Percentiles rank a stretch among this genome's conserved stretches.
These are phyloP conservation scores for Eragrostis nindensis DNA, from an alignment of 176 grass and related monocot species.

Conservation along the genomic window DNA sequence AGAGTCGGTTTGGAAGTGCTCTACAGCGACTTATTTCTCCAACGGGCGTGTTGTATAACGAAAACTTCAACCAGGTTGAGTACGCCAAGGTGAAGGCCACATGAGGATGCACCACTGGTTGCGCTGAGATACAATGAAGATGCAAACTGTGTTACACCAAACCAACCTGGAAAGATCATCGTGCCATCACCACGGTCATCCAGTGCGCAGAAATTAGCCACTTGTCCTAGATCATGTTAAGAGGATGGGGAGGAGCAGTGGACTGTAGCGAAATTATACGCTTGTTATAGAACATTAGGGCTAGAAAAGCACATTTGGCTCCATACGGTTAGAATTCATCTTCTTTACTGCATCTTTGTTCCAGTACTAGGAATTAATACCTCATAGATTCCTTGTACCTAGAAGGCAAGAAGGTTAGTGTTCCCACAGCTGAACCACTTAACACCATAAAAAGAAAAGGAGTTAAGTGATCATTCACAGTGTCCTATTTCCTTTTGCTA, in stretches of 20 bases:
- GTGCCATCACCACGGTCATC: not conserved
- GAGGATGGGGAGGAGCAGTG: not conserved
- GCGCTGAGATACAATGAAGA: not conserved
- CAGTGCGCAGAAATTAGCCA: not conserved
- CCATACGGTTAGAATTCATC: conserved; percentile 1
- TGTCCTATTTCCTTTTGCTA: not conserved
- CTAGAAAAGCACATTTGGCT: not conserved
- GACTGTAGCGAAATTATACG: conserved; percentile 4
- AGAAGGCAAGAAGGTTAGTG: not conserved
- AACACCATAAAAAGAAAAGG: not conserved
- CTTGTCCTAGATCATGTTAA: not conserved
- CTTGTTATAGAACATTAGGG: not conserved
- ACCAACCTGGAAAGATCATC: not conserved
- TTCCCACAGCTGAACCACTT: conserved; percentile 1
- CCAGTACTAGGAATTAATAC: not conserved
- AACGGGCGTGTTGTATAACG: conserved; percentile 67
- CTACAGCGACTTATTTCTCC: conserved; percentile 72
- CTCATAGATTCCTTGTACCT: not conserved
- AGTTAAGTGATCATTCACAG: conserved; percentile 7
- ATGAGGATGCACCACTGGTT: conserved; percentile 33
- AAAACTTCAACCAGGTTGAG: conserved; percentile 66
- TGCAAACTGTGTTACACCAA: not conserved
- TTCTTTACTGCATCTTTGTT: not conserved
- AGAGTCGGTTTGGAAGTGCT: conserved; percentile 81
- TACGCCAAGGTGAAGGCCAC: conserved; percentile 54